These are phyloP conservation scores for Zoysia japonica DNA, from an alignment of 176 grass and related monocot species.

Conservation along the genomic window DNA sequence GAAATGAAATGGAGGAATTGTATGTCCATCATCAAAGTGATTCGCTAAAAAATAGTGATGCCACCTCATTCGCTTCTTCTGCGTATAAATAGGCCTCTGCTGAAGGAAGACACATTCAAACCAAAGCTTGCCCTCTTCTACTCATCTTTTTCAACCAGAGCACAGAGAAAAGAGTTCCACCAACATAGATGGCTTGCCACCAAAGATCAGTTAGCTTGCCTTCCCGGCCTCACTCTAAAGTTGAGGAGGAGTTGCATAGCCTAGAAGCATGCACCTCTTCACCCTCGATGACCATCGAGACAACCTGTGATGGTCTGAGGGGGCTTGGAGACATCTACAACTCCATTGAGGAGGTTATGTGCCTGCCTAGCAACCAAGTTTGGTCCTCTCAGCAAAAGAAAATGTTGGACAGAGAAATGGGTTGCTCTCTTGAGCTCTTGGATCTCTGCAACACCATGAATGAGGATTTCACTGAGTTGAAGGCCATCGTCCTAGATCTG, in stretches of 20 bases:
- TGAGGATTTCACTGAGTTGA: constrained; percentile 44
- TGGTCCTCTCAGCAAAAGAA: constrained; percentile 45
- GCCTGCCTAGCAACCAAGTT: constrained; percentile 45
- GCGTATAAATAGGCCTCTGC: constrained; percentile 47
- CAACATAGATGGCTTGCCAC: constrained; percentile 45
- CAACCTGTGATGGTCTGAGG: constrained; percentile 41
- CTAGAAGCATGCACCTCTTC: constrained; percentile 44
- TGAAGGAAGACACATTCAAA: constrained; percentile 32
- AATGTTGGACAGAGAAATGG: constrained; percentile 51
- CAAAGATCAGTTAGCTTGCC: constrained; percentile 54
- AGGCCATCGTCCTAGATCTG: constrained; percentile 52
- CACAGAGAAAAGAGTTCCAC: constrained; percentile 20
- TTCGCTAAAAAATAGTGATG: neutral
- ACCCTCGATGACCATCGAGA: constrained; percentile 19
- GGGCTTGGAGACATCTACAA: constrained; percentile 47
- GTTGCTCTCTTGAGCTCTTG: constrained; percentile 42
- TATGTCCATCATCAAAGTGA: neutral
- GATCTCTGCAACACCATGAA: constrained; percentile 55
- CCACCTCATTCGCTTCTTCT: constrained; percentile 13
- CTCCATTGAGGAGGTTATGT: constrained; percentile 47
- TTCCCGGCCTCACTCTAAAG: constrained; percentile 38
- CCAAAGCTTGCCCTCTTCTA: constrained; percentile 15
- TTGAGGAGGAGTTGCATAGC: constrained; percentile 49
- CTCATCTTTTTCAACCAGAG: constrained; percentile 16
- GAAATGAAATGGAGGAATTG: constrained; percentile 16